Evolutionary conservation across 2,329 filamentous ascomycete species (phyloP), one percentile per base, ranked within the genome.

Genomic region (Fusarium nodosum): DNA sequence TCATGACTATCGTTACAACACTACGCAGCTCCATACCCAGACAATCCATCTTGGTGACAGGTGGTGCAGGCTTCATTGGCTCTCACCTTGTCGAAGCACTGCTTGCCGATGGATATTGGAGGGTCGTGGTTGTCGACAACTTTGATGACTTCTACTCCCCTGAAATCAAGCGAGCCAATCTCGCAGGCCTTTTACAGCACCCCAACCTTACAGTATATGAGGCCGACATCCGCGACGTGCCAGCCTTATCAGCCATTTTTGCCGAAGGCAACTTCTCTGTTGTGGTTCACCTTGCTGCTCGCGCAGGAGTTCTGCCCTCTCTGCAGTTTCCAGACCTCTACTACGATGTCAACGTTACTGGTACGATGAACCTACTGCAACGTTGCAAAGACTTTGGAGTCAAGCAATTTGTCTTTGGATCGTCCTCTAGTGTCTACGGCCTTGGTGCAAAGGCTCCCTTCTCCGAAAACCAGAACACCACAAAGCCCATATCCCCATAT

Each of bases 51-150:
- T 30, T 63, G 28, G 57, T 63, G 0, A 63, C 60, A 3, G 60
- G 60, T 15, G 60, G 60, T 26, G 60, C 57, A 7, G 60, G 60
- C 39, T 63, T 63, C 12, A 63, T 63, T 3, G 60, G 60, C 24
- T 61, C 57, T 18, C 60, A 63, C 26, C 60, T 63, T 4, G 60
- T 63, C 2, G 57, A 63, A 16, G 57, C 60, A 3, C 47, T 63
- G 15, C 28, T 63, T 3, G 60, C 60, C 4, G 57, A 63, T 2
- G 47, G 57, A 12, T 53, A 50, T 10, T 63, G 60, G 60, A 63
- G 36, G n/a, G 57, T 62, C 2, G 57, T 62, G 2, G 57, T 63
- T 0, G 47, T 62, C 10, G 60, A 63, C 41, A 63, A 62, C 9
- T 63, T 63, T 7, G 41, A 63, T n/a, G 57, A 62, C 0, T 63